A percentile compares a stretch with the other conserved stretches of the same genome.
These are phyloP conservation scores for Populus ilicifolia DNA, from an alignment of 345 rosid species.

Conservation along the genomic window DNA sequence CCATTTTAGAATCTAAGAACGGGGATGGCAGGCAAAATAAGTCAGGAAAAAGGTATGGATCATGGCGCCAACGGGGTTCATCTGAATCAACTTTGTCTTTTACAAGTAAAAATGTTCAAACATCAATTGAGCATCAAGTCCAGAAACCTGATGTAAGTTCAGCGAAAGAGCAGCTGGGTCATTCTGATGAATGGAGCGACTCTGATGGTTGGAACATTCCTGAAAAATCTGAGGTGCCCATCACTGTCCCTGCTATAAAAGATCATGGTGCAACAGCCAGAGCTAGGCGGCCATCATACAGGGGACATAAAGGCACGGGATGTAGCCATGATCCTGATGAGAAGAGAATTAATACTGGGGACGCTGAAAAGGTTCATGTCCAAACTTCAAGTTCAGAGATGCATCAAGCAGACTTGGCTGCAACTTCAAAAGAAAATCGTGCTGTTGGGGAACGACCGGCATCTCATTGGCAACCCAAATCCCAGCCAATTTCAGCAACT, in stretches of 20 bases:
- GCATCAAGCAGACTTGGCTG: slow-evolving; percentile 35
- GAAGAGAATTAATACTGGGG: slow-evolving; percentile 45
- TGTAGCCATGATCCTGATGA: slow-evolving; percentile 44
- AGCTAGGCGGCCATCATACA: slow-evolving; percentile 50
- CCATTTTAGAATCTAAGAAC: slow-evolving; percentile 38
- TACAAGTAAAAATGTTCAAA: slow-evolving; percentile 35
- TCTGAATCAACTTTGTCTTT: slow-evolving; percentile 37
- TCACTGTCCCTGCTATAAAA: slow-evolving; percentile 33
- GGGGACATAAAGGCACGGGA: slow-evolving; percentile 47
- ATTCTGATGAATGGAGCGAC: slow-evolving; percentile 42
- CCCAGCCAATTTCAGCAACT: slow-evolving; percentile 36
- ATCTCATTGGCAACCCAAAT: slow-evolving; percentile 76
- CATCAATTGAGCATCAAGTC: slow-evolving; percentile 38
- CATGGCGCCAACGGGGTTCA: slow-evolving; percentile 66
- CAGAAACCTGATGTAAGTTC: slow-evolving; percentile 36
- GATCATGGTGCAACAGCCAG: slow-evolving; percentile 49
- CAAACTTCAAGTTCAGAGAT: slow-evolving; percentile 43
- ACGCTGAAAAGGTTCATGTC: slow-evolving; percentile 31
- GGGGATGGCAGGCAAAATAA: slow-evolving; percentile 57
- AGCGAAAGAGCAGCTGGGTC: slow-evolving; percentile 43
- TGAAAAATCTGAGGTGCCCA: slow-evolving; percentile 34
- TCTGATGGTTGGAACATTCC: slow-evolving; percentile 62
- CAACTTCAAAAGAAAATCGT: slow-evolving; percentile 58
- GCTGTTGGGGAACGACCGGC: slow-evolving; percentile 45
- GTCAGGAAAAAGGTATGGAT: slow-evolving; percentile 57